Evolutionary conservation across 805 yeast species (phyloP), one percentile per base, ranked within the genome.

Genomic region (Metschnikowia drakensbergensis): DNA sequence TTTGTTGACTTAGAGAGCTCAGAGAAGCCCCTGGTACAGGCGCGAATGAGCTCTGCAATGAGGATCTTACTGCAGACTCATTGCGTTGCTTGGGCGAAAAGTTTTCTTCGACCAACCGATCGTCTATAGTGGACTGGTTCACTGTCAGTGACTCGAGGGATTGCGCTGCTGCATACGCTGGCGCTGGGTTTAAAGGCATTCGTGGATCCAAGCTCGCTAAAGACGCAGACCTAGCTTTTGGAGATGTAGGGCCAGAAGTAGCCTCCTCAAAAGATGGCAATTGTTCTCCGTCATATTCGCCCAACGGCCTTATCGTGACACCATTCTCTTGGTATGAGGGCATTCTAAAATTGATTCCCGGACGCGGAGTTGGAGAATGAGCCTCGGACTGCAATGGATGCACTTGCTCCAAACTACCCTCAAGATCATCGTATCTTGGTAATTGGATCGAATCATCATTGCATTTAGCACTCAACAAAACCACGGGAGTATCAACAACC

Each of bases 401-500:
- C 8, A 26, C 38, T 22, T 27, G 17, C 29, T 36, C 46, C 3
- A 37, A 34, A 7, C 33, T 26, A 8, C 13, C 38, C 13, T 42
- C 32, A 4, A 66, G 50, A 27, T 67, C 74, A 43, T 67, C 64
- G 42, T 73, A 73, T 44, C 58, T 62, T 0, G 78, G 78, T 39
- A 73, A 61, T 51, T 72, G 76, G 6, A 65, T 59, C 1, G 75
- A 67, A 4, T 56, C 71, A 6, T 69, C 76, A 52, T 63, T 65
- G 54, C 77, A 72, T 50, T 68, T 69, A 0, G 76, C 60, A 53
- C 76, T 71, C 42, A 73, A 59, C 49, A 73, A 60, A 31, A 77
- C 74, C 33, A 86, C 72, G 0, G 94, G 94, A 0, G 92, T 85
- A 60, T 86, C 94, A 35, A 86, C 85, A 38, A 86, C 80, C 22